Conservation (phyloP, 169 alveolate genomes). For the Babesia bigemina region DNA sequence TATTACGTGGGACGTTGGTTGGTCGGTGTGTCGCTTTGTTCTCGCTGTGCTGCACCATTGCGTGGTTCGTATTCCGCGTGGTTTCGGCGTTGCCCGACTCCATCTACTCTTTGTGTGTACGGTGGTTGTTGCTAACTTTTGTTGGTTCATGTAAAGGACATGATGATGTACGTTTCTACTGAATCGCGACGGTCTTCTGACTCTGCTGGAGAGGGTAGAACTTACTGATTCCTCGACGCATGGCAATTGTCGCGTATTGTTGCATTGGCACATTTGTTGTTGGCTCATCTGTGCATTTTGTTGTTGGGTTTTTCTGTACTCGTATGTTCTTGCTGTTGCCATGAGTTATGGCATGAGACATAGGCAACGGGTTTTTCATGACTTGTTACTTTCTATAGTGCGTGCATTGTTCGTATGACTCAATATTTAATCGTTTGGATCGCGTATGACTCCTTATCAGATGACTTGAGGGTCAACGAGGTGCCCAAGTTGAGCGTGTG, state of each 20-base stretch:
- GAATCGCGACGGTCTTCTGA: conserved; percentile 88
- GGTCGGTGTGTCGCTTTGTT: neutral
- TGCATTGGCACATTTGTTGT: neutral
- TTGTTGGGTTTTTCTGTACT: neutral
- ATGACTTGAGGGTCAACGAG: conserved; percentile 85
- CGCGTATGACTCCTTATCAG: conserved; percentile 51
- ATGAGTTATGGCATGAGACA: neutral
- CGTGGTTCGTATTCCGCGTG: neutral
- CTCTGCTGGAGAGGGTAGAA: conserved; percentile 79
- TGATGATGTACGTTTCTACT: conserved; percentile 77
- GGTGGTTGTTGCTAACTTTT: neutral
- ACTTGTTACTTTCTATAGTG: neutral
- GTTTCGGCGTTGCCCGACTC: neutral
- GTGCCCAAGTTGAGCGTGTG: conserved; percentile 91
- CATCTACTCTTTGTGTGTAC: neutral
- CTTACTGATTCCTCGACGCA: conserved; percentile 43
- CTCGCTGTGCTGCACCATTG: neutral
- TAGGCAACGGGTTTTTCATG: neutral
- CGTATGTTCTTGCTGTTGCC: neutral
- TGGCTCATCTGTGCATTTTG: neutral
- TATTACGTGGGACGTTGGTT: neutral
- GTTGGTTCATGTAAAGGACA: conserved; percentile 23
- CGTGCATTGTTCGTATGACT: neutral
- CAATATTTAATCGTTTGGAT: neutral
- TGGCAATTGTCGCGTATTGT: neutral